Conservation (phyloP, 2,329 filamentous ascomycete genomes). For the Neofusicoccum ribis region DNA sequence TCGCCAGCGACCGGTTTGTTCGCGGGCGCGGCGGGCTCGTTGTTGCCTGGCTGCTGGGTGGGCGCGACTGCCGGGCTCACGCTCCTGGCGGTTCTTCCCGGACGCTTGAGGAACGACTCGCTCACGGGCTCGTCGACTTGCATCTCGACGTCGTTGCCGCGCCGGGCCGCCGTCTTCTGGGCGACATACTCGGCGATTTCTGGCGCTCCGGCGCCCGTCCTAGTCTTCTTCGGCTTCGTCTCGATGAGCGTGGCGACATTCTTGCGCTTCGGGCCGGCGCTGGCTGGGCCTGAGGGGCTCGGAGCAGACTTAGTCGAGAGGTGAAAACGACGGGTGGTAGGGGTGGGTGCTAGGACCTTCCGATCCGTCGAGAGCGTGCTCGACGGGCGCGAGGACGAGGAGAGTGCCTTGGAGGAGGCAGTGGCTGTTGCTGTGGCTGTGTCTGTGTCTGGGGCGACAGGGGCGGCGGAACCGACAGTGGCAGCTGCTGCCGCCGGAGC, state of each 20-base stretch:
- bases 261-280: conserved; percentile 12
- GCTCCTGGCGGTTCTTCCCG: conserved; percentile 6
- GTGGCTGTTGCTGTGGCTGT: neutral
- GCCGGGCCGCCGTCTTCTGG: neutral
- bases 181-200: neutral
- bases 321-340: conserved; percentile 14
- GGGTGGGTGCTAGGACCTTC: neutral
- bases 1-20: conserved; percentile 1
- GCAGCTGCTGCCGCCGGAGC: neutral
- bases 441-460: neutral
- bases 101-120: neutral
- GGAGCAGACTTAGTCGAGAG: conserved; percentile 2
- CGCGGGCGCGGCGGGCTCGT: conserved; percentile 17
- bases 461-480: too few relatives aligned
- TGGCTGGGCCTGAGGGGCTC: neutral
- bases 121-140: neutral
- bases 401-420: too few relatives aligned
- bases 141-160: neutral
- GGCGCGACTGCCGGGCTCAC: neutral
- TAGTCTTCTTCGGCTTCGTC: conserved; percentile 12
- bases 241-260: conserved; percentile 19
- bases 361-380: neutral
- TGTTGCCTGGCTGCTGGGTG: neutral
- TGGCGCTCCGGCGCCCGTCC: neutral
- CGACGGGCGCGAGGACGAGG: neutral